Evolutionary conservation across 2,329 filamentous ascomycete species (phyloP).

Genomic region (Graphilbum ipis-grandicollis): DNA sequence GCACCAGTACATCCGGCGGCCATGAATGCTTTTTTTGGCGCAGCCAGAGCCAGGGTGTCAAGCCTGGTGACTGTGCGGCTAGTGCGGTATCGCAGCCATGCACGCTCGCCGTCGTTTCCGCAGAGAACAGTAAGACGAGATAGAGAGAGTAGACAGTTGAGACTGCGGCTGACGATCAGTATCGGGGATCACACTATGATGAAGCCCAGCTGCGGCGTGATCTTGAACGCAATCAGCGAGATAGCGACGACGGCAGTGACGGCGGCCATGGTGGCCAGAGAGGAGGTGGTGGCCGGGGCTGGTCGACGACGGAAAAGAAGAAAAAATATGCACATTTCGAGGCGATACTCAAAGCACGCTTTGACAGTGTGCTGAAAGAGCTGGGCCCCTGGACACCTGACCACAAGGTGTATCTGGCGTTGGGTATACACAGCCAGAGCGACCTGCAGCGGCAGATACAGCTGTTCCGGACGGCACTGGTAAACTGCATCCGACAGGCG

Average conservation of each 20-base stretch:
- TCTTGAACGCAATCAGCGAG: too few relatives aligned
- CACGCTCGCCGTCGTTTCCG: too few relatives aligned
- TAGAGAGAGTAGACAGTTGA: too few relatives aligned
- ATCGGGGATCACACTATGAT: too few relatives aligned
- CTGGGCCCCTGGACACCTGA: slow-evolving; percentile 12
- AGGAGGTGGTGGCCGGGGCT: too few relatives aligned
- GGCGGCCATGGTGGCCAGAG: background rate
- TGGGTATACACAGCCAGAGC: slow-evolving; percentile 19
- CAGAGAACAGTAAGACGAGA: too few relatives aligned
- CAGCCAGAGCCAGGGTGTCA: slow-evolving; percentile 1
- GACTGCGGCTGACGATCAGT: too few relatives aligned
- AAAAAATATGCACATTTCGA: slow-evolving; percentile 13
- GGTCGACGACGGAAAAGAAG: background rate
- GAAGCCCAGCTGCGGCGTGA: too few relatives aligned
- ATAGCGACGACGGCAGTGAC: too few relatives aligned
- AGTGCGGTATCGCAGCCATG: too few relatives aligned
- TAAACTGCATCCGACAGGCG: slow-evolving; percentile 27
- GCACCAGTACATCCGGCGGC: background rate
- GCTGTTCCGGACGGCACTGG: slow-evolving; percentile 27
- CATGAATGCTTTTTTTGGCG: slow-evolving; percentile 6
- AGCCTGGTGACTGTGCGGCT: slow-evolving; percentile 2
- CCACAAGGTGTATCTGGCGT: slow-evolving; percentile 14
- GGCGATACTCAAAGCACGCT: slow-evolving; percentile 13
- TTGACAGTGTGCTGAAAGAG: slow-evolving; percentile 17
- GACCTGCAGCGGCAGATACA: slow-evolving; percentile 26